Conservation (phyloP, 2,329 filamentous ascomycete species). For the Colletotrichum falcatum region DNA sequence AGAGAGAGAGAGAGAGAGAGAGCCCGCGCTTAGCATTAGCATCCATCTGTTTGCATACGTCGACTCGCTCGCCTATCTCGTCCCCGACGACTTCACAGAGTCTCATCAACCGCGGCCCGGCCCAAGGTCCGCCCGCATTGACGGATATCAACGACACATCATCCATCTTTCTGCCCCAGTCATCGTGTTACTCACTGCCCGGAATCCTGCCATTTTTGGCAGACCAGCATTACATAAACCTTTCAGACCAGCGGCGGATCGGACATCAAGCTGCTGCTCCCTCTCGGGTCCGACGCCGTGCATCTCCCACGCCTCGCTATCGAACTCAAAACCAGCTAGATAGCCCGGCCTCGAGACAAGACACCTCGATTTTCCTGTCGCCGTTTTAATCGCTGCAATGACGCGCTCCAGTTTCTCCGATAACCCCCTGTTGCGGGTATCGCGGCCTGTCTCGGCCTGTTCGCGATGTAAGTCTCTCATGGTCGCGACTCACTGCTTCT, state of each 20-base stretch:
- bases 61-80: conserved; percentile 5
- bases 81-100: neutral
- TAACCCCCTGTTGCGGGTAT: conserved; percentile 76
- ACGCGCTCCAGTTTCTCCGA: conserved; percentile 62
- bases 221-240: neutral
- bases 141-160: neutral
- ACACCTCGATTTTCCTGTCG: conserved; percentile 26
- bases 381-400: conserved; percentile 48
- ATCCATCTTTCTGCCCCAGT: neutral
- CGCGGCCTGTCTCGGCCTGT: conserved; percentile 83
- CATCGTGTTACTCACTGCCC: neutral
- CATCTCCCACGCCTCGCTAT: neutral
- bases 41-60: conserved; percentile 8
- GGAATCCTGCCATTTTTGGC: too few species aligned
- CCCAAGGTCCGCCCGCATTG: neutral
- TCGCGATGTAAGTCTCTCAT: conserved; percentile 71
- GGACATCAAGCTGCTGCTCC: neutral
- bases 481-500: conserved; percentile 36
- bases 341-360: conserved; percentile 26
- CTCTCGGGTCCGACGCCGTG: neutral
- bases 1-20: too few species aligned
- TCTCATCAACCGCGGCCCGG: conserved; percentile 9
- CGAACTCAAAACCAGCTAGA: neutral
- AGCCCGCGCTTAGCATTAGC: conserved; percentile 13
- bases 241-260: too few species aligned